These are phyloP conservation scores for Torulaspora delbrueckii DNA, from an alignment of 805 yeast genomes.

Conservation along the genomic window DNA sequence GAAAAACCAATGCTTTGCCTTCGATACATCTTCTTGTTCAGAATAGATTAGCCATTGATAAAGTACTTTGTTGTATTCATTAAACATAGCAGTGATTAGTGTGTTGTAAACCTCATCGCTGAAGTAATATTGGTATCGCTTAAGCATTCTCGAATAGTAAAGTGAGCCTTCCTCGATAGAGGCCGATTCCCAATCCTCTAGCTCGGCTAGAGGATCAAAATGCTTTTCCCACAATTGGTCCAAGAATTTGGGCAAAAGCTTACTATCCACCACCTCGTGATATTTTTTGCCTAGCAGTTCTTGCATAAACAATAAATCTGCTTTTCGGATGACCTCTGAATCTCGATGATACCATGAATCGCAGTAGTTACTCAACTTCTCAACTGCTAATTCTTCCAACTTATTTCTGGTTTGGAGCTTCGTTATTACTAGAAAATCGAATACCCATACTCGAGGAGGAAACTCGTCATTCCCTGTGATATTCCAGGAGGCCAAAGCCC, in stretches of 20 bases:
- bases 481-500: constrained; percentile 38
- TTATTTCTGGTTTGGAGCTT: constrained; percentile 2
- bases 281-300: constrained; percentile 14
- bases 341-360: constrained; percentile 22
- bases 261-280: constrained; percentile 7
- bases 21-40: constrained; percentile 6
- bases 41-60: constrained; percentile 26
- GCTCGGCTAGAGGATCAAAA: constrained; percentile 23
- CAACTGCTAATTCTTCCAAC: constrained; percentile 8
- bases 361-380: constrained; percentile 16
- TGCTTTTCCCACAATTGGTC: constrained; percentile 25
- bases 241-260: constrained; percentile 16
- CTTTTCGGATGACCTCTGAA: constrained; percentile 1
- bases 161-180: constrained; percentile 13
- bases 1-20: constrained; percentile 23
- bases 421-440: constrained; percentile 17
- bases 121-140: constrained; percentile 14
- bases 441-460: constrained; percentile 19
- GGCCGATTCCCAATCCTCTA: constrained; percentile 15
- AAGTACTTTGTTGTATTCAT: constrained; percentile 22
- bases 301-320: constrained; percentile 16
- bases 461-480: background rate
- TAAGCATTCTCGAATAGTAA: constrained; percentile 13
- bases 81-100: constrained; percentile 17
- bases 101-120: constrained; percentile 7